Percentiles rank a stretch among this genome's conserved stretches.
Conservation (phyloP, 805 yeast genomes). For the Wickerhamiella dianesei region DNA sequence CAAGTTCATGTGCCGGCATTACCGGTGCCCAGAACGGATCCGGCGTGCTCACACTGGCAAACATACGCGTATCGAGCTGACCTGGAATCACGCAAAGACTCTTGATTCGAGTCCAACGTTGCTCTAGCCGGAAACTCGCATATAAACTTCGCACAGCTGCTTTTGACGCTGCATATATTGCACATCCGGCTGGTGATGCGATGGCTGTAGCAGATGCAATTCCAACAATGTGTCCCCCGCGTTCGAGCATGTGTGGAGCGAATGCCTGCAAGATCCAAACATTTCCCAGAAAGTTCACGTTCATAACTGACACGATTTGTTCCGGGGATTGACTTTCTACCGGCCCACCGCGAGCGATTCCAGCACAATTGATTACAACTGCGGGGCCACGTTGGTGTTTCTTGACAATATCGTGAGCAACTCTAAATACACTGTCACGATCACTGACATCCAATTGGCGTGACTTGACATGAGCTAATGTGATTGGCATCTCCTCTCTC, state of each 20-base stretch:
- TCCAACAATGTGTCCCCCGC: slow-evolving; percentile 50
- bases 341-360: slow-evolving; percentile 65
- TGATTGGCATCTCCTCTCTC: slow-evolving; percentile 8
- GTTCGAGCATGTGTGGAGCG: slow-evolving; percentile 45
- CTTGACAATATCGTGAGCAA: slow-evolving; percentile 60
- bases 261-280: slow-evolving; percentile 51
- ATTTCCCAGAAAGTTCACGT: slow-evolving; percentile 50
- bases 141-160: slow-evolving; percentile 64
- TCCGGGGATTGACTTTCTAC: background rate
- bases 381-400: slow-evolving; percentile 71
- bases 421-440: slow-evolving; percentile 28
- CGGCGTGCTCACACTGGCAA: slow-evolving; percentile 53
- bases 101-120: slow-evolving; percentile 39
- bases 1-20: slow-evolving; percentile 48
- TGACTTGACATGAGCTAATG: slow-evolving; percentile 6
- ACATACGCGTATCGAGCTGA: slow-evolving; percentile 57
- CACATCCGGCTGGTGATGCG: slow-evolving; percentile 57
- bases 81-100: slow-evolving; percentile 68
- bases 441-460: slow-evolving; percentile 11
- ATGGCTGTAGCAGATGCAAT: slow-evolving; percentile 65
- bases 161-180: slow-evolving; percentile 71
- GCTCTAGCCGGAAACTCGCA: slow-evolving; percentile 51
- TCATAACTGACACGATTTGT: slow-evolving; percentile 42
- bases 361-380: slow-evolving; percentile 76
- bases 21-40: slow-evolving; percentile 60